Evolutionary conservation across 108 stramenopile species (phyloP), one percentile per base, ranked within the genome.

Genomic region (Cafeteria roenbergensis): DNA sequence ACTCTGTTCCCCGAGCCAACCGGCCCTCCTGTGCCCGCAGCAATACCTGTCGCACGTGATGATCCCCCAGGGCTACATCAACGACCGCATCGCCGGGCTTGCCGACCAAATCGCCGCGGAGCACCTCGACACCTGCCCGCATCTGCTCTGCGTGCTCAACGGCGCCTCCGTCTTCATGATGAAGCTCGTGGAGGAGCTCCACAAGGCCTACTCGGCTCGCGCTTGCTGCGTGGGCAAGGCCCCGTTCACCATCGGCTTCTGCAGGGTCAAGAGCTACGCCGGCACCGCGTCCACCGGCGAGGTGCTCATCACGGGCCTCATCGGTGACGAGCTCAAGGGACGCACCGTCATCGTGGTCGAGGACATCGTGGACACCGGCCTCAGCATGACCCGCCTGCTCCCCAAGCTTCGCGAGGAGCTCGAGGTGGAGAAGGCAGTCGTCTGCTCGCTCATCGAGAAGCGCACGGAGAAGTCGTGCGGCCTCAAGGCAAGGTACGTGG

Each of bases 401-500:
- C 75, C 76, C 12, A 38, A 71, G 22, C 48, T 80, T 12, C 50
- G 52, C 29, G 51, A 73, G 20, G 42, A 70, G 1, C 31, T 26
- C n/a, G 61, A 48, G 21, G 34, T 68, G 20, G 69, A 36, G 6
- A 51, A 57, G 1, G 33, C 71, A 32, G 50, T 72, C 17, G 80
- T 78, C 33, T 69, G 72, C 9, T 63, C 73, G 6, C 67, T 80
- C 31, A 62, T 78, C n/a, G 75, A 80, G 68, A 78, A 78, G 75
- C 54, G 77, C 20, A 74, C 72, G 27, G 32, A 34, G 36, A 27
- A 33, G 27, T 55, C 60, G 27, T 58, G 55, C 32, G 78, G 78
- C 27, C 76, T 76, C 68, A 73, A 71, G 69, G 80, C 77, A 48
- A 68, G 78, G 61, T 80, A 76, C 54, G 75, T 76, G 1, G 80